Conservation (phyloP, 352 stramenopile genomes). For the Phytophthora rubi region DNA sequence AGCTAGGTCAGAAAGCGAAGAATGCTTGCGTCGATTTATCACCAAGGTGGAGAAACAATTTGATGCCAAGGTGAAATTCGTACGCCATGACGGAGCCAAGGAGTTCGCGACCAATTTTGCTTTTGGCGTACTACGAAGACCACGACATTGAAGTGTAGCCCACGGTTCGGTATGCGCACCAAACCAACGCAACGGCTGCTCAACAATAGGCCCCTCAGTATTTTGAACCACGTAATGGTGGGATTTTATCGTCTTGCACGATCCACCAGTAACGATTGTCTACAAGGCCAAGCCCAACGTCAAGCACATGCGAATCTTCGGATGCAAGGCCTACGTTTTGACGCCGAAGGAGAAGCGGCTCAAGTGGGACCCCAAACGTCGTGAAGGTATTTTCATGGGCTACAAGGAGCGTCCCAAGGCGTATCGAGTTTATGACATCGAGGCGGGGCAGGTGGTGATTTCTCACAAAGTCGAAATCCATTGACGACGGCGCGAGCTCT, state of each 20-base stretch:
- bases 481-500: no score
- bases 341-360: constrained; percentile 15
- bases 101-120: constrained; percentile 22
- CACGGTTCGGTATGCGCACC: constrained; percentile 20
- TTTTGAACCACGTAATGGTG: no score
- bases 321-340: constrained; percentile 7
- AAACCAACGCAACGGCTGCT: constrained; percentile 23
- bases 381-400: constrained; percentile 17
- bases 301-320: constrained; percentile 20
- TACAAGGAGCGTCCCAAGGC: constrained; percentile 24
- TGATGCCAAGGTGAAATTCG: constrained; percentile 21
- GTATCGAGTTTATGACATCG: constrained; percentile 27
- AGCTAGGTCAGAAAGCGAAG: constrained; percentile 23
- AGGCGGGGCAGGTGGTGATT: constrained; percentile 21
- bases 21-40: constrained; percentile 9
- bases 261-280: constrained; percentile 2
- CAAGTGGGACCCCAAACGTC: constrained; percentile 28
- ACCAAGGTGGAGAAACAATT: constrained; percentile 3
- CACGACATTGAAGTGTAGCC: constrained; percentile 12
- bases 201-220: no score
- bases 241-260: not conserved
- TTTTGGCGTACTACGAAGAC: constrained; percentile 11
- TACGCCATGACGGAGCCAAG: constrained; percentile 19
- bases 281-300: constrained; percentile 15
- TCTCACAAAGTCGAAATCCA: constrained; percentile 16